These are phyloP conservation scores for Pisolithus microcarpus DNA, from an alignment of 768 basidiomycete species.

Conservation along the genomic window DNA sequence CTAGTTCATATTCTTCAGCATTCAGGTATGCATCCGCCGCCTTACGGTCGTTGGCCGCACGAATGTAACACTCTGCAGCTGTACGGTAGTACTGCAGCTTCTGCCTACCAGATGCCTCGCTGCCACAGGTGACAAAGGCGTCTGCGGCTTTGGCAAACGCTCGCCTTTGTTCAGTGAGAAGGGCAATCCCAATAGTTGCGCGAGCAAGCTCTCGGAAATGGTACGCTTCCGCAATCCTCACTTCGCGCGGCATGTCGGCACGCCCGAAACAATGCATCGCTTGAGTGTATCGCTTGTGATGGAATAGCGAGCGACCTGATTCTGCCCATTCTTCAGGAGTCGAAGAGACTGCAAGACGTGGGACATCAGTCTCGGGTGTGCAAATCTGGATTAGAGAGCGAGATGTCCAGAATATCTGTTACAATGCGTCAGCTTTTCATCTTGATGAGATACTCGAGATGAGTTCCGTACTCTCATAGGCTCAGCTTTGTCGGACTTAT, in stretches of 20 bases:
- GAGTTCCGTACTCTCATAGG: constrained; percentile 43
- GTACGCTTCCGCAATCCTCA: constrained; percentile 44
- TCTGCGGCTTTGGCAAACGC: constrained; percentile 42
- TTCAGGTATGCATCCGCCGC: constrained; percentile 41
- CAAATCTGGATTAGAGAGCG: constrained; percentile 41
- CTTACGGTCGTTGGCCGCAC: constrained; percentile 29
- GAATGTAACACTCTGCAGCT: constrained; percentile 43
- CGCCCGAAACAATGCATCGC: constrained; percentile 49
- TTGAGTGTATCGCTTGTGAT: constrained; percentile 37
- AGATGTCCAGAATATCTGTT: constrained; percentile 46
- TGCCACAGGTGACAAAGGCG: constrained; percentile 41
- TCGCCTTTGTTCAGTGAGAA: constrained; percentile 16
- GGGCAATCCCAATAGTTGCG: constrained; percentile 33
- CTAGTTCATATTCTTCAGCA: constrained; percentile 36
- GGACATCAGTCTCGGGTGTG: constrained; percentile 32
- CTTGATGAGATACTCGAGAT: background rate
- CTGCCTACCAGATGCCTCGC: constrained; percentile 18
- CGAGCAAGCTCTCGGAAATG: constrained; percentile 36
- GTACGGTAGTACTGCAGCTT: constrained; percentile 32
- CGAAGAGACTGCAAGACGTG: constrained; percentile 51
- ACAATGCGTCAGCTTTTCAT: background rate
- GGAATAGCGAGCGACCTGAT: constrained; percentile 37
- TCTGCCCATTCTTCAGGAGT: constrained; percentile 40
- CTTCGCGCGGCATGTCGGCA: constrained; percentile 38
- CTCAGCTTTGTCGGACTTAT: constrained; percentile 48